Evolutionary conservation across 1,284 basidiomycete genomes (phyloP), one percentile per base, ranked within the genome.

Genomic region (Porodaedalea pini): DNA sequence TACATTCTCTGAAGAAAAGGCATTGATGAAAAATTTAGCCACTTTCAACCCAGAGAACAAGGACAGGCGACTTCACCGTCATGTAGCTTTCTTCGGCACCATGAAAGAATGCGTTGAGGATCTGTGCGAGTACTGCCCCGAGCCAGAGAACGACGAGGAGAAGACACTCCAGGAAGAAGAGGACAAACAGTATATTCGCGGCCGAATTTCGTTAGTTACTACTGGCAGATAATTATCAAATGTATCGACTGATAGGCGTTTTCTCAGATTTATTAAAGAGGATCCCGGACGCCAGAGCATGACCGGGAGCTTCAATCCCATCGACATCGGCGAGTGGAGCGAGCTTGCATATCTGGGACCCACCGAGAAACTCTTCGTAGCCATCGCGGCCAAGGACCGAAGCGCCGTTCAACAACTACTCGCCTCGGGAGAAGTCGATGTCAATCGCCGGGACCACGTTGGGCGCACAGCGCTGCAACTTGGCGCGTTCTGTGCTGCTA

Each of bases 311-410:
- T 85, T 85, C 72, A 79, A 82, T 53, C 82, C 82, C 0, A 83
- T 84, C 60, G 81, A 85, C 61, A 78, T 77, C n/a, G 81, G 80
- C 7, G 81, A 83, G 71, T 85, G 83, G 83, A 76, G 76, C 52
- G 79, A 74, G 40, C 78, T 81, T 57, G 80, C 78, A 2, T 85
- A 84, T 66, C 73, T 82, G 61, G 78, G 77, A 2, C 72, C 74
- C 13, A 75, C 74, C 0, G 77, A 79, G 60, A 73, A 76, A 59
- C 76, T 85, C 54, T 83, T 84, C 69, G 63, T 68, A 4, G 79
- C 79, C n/a, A 79, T 84, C 56, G 76, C 72, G 1, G 60, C 71
- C 1, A 66, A 71, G 32, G 76, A 84, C 57, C 68, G 70, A 1
- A 64, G 65, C 1, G 61, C 67, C 2, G 76, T 82, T 6, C 62